Conservation (phyloP, 352 stramenopile genomes). For the Thraustochytrium aureum region DNA sequence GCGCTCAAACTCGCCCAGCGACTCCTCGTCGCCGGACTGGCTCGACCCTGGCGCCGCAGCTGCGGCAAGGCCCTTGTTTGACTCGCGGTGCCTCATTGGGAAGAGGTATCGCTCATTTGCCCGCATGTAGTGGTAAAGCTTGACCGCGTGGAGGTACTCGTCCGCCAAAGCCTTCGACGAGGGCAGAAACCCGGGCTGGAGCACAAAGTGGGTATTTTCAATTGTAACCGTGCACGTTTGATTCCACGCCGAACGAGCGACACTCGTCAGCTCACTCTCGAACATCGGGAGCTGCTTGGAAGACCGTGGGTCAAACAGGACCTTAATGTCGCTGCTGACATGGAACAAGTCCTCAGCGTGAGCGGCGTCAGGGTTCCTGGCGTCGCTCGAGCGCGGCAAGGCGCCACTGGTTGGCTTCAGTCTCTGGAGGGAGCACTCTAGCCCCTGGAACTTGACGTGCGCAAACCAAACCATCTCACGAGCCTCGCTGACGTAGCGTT, state of each 20-base stretch:
- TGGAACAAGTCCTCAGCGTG: conserved; percentile 12
- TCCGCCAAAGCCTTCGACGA: neutral
- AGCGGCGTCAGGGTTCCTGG: neutral
- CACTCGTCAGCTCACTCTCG: neutral
- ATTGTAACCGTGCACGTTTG: conserved; percentile 50
- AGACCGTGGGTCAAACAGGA: conserved; percentile 39
- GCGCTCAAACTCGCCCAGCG: conserved; percentile 12
- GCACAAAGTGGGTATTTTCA: conserved; percentile 26
- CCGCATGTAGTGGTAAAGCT: conserved; percentile 53
- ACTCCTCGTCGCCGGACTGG: neutral
- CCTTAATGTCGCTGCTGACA: conserved; percentile 32
- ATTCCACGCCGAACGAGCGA: conserved; percentile 29
- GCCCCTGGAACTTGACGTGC: conserved; percentile 22
- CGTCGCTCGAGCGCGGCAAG: neutral
- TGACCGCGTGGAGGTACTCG: conserved; percentile 37
- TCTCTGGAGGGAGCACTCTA: conserved; percentile 25
- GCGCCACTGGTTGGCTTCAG: neutral
- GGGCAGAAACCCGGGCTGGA: conserved; percentile 35
- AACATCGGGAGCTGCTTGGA: neutral
- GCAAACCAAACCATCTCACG: conserved; percentile 45
- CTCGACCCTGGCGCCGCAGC: neutral
- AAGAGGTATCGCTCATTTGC: conserved; percentile 24
- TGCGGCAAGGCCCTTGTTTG: neutral
- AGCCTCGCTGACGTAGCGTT: neutral
- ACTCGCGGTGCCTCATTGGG: neutral